Conservation (phyloP, 2,329 filamentous ascomycete species). For the Coleophoma eucalyptorum region DNA sequence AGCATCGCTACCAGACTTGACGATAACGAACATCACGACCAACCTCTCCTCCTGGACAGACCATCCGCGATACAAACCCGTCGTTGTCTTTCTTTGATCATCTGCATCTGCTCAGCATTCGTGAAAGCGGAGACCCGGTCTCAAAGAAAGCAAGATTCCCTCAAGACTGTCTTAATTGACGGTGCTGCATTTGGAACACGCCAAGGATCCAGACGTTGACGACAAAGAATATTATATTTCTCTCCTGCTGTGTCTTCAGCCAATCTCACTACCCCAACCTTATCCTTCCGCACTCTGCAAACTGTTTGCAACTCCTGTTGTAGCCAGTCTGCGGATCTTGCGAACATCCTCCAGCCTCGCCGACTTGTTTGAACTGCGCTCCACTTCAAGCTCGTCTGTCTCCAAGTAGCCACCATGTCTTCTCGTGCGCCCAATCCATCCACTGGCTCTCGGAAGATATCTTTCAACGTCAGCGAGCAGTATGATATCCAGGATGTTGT, state of each 20-base stretch:
- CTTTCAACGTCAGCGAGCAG: constrained; percentile 99
- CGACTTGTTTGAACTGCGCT: background rate
- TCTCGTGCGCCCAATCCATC: constrained; percentile 45
- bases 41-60: background rate
- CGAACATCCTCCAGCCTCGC: background rate
- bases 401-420: constrained; percentile 25
- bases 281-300: background rate
- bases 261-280: background rate
- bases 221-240: constrained; percentile 3
- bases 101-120: background rate
- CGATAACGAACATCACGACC: constrained; percentile 1
- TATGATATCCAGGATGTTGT: constrained; percentile 99
- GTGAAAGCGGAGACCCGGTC: background rate
- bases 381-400: background rate
- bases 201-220: constrained; percentile 1
- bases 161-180: background rate
- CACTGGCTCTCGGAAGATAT: constrained; percentile 83
- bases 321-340: constrained; percentile 4
- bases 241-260: background rate
- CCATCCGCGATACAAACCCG: background rate
- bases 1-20: constrained; percentile 4
- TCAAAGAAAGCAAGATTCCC: no score
- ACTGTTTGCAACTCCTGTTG: constrained; percentile 1
- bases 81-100: background rate
- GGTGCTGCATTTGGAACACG: background rate